These are phyloP conservation scores for Cutaneotrichosporon dermatis DNA, from an alignment of 1,284 basidiomycete species.

Conservation along the genomic window DNA sequence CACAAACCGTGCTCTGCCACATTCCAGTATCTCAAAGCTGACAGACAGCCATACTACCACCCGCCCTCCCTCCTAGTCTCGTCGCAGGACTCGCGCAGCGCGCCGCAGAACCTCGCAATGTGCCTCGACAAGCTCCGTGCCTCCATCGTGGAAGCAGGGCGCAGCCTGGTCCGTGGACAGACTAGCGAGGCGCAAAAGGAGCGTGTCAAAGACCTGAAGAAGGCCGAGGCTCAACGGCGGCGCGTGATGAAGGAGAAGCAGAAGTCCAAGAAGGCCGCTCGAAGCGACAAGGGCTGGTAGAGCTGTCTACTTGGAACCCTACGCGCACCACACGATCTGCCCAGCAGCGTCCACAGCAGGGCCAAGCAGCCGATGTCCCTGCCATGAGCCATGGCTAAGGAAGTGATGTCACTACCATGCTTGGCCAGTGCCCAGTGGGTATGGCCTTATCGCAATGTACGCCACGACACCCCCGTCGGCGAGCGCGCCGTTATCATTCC, in stretches of 20 bases:
- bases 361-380: too few species aligned
- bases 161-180: slow-evolving; percentile 31
- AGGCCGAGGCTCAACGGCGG: slow-evolving; percentile 29
- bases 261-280: slow-evolving; percentile 26
- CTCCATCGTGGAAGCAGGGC: slow-evolving; percentile 28
- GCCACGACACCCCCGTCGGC: too few species aligned
- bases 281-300: slow-evolving; percentile 1
- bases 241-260: slow-evolving; percentile 32
- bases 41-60: slow-evolving; percentile 34
- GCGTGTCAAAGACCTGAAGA: slow-evolving; percentile 27
- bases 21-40: too few species aligned
- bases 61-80: slow-evolving; percentile 38
- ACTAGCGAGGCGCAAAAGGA: slow-evolving; percentile 36
- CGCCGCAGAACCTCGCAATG: slow-evolving; percentile 31
- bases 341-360: too few species aligned
- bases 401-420: too few species aligned
- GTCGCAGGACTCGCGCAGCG: slow-evolving; percentile 36
- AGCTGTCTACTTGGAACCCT: too few species aligned
- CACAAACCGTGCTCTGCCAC: too few species aligned
- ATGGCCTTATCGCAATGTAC: too few species aligned
- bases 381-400: too few species aligned
- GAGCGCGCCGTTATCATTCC: too few species aligned
- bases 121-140: slow-evolving; percentile 33
- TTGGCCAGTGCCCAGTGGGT: too few species aligned
- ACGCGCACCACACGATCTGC: too few species aligned